Base-by-base conservation (phyloP, 2,329 filamentous ascomycete genomes). In the Pseudohalonectria lignicola region DNA sequence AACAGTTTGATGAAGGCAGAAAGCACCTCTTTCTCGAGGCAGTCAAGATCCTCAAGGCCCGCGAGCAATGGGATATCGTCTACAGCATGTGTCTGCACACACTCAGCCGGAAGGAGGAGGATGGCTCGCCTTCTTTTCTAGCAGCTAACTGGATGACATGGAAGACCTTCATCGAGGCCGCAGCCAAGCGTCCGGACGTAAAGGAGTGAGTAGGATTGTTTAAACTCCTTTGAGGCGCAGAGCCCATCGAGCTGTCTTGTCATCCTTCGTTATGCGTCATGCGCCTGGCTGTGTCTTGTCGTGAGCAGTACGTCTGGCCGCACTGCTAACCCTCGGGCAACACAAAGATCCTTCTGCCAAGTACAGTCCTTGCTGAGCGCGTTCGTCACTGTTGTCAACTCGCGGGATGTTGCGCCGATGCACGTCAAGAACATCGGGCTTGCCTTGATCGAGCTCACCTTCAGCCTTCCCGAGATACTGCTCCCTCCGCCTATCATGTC, bases 11-110 rank as follows among this genome's bases (percentile, higher is more conserved):
- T 15, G 49, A 60, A 16, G 67, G 66, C 3, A 62, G 63, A 35
- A 73, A 71, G 43, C 61, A 69, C 41, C 46, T 68, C 0, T 54
- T 71, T 11, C 48, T 61, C n/a, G 59, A 65, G n/a, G 53, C 56
- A 1, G 49, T 68, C 4, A 41, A 49, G 4, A 57, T 53, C 9
- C 55, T 67, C 9, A 56, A 60, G n/a, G 45, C 49, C 1, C 53
- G 57, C 5, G 50, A 53, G 8, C 53, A 66, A 18, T 72, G 66
- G 64, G 51, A 56, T 5, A 49, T 49, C 1, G 53, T 68, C 5
- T 71, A 63, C 40, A 45, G 56, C 5, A 46, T 71, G 2, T 71
- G 66, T 45, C 55, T 53, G 3, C 53, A 62, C 2, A 66, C 62
- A n/a, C 47, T 74, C 5, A 57, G 52, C 1, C 49, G 52, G 1